Conservation (phyloP, 805 yeast genomes). For the Sungouiozyma intestinalis region DNA sequence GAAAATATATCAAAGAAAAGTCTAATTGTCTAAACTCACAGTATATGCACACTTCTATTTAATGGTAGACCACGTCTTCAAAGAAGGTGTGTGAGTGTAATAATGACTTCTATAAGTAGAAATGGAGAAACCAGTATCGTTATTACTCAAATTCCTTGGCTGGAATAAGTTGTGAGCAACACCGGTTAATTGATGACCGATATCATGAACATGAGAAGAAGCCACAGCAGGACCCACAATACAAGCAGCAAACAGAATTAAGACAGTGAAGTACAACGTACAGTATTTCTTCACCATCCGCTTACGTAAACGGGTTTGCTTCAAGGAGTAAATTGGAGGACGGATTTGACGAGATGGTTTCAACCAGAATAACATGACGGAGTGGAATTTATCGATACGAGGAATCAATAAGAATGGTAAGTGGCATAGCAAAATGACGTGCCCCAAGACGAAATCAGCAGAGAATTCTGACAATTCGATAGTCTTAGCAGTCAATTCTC, state of each 20-base stretch:
- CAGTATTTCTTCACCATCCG: conserved; percentile 95
- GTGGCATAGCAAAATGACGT: conserved; percentile 75
- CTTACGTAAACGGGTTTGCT: conserved; percentile 92
- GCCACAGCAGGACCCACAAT: conserved; percentile 92
- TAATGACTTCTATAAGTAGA: conserved; percentile 28
- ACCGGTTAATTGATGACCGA: conserved; percentile 29
- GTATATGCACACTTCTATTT: conserved; percentile 10
- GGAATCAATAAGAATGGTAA: conserved; percentile 82
- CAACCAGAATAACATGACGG: conserved; percentile 97
- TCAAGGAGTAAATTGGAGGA: conserved; percentile 94
- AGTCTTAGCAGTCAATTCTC: conserved; percentile 90
- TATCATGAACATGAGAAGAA: conserved; percentile 38
- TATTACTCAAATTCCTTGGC: conserved; percentile 71
- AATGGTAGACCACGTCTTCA: conserved; percentile 47
- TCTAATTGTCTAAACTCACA: neutral
- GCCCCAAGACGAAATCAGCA: conserved; percentile 93
- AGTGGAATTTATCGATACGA: conserved; percentile 91
- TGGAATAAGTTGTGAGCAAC: conserved; percentile 66
- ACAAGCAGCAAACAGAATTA: conserved; percentile 60
- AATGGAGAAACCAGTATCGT: conserved; percentile 61
- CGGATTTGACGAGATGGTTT: conserved; percentile 94
- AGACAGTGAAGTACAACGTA: conserved; percentile 59
- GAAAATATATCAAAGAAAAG: conserved; percentile 1
- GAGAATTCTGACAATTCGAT: conserved; percentile 93
- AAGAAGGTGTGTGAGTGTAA: conserved; percentile 42